phyloP scores from a whole-genome alignment of 441 rosid genomes.

The Populus hybrid region DNA sequence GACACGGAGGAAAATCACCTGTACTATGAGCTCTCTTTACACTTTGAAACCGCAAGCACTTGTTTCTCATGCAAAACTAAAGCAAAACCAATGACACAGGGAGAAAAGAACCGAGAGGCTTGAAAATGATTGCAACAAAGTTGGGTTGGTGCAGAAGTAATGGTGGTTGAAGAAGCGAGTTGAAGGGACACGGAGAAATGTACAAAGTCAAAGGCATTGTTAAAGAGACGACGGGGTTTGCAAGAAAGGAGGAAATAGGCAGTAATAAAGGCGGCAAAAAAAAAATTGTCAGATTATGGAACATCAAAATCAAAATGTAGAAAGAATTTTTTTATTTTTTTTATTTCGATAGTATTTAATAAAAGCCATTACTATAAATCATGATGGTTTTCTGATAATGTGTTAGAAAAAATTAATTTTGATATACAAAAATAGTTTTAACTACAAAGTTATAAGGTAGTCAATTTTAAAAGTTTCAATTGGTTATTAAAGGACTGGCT shows the following conservation, averaged over 20 bases:
- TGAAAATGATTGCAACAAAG: background rate
- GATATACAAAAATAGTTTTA: too few species aligned
- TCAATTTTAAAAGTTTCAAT: too few species aligned
- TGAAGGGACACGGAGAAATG: background rate
- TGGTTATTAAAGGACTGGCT: too few species aligned
- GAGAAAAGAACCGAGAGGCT: background rate
- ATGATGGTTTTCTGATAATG: too few species aligned
- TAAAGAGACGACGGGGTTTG: background rate
- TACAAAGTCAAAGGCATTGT: background rate
- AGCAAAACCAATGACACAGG: background rate
- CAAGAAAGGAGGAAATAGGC: background rate
- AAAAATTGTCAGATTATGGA: background rate
- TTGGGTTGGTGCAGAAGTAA: background rate
- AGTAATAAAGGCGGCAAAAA: background rate
- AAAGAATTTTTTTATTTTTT: background rate
- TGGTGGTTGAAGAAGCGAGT: background rate
- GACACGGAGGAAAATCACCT: background rate
- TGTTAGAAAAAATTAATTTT: too few species aligned
- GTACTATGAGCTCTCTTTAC: background rate
- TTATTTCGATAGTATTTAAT: background rate
- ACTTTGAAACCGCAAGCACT: background rate
- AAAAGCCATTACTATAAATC: background rate
- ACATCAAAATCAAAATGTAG: background rate
- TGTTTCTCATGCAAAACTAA: background rate
- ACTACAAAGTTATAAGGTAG: too few species aligned